These are phyloP conservation scores for Xanthoparmelia taractica DNA, from an alignment of 495 filamentous ascomycete species.

Conservation along the genomic window DNA sequence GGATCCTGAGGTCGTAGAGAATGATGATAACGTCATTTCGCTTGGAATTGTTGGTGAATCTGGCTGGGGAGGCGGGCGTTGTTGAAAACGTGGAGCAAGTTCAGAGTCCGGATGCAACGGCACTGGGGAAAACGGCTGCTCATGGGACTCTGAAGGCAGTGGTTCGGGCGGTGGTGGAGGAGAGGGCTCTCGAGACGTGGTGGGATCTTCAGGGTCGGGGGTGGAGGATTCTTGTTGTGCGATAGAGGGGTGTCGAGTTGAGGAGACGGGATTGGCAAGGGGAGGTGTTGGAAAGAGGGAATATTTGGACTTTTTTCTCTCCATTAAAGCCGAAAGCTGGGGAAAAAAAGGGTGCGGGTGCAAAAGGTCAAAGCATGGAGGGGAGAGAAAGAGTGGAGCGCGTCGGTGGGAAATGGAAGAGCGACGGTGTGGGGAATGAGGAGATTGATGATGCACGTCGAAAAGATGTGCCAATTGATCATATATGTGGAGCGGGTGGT, in stretches of 20 bases:
- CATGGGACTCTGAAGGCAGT: neutral
- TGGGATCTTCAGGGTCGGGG: neutral
- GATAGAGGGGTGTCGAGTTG: neutral
- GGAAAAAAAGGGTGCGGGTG: neutral
- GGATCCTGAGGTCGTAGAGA: slow-evolving; percentile 19
- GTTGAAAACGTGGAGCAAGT: slow-evolving; percentile 4
- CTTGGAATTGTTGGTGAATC: neutral
- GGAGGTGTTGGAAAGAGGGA: slow-evolving; percentile 11
- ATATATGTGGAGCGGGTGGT: slow-evolving; percentile 2
- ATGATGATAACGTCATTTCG: slow-evolving; percentile 9
- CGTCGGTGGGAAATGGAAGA: slow-evolving; percentile 5
- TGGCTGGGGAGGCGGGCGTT: neutral
- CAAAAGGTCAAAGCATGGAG: slow-evolving; percentile 17
- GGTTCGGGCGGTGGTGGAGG: neutral
- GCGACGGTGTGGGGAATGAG: neutral
- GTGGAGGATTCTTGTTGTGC: neutral
- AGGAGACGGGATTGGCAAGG: neutral
- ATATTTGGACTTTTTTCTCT: slow-evolving; percentile 12
- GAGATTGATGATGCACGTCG: neutral
- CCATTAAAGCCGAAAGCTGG: slow-evolving; percentile 9
- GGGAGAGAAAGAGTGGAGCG: slow-evolving; percentile 15
- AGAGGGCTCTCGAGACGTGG: neutral
- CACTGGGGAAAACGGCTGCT: neutral
- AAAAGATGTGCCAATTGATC: neutral
- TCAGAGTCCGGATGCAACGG: neutral